Evolutionary conservation across 805 yeast genomes (phyloP).

Genomic region (Sporopachydermia quercuum): DNA sequence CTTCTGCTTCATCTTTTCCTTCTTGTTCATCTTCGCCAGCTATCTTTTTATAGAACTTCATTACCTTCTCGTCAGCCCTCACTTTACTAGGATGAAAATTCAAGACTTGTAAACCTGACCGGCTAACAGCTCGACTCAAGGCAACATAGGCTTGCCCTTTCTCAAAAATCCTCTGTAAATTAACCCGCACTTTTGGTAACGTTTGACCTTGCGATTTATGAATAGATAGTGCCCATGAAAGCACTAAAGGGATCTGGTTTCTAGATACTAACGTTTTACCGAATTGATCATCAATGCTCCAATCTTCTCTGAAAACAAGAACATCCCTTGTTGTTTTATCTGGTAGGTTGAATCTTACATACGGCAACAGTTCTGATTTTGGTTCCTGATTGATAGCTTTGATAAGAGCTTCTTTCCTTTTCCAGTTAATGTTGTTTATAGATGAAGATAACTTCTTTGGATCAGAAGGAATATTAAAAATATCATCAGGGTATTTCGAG

Average conservation of each 20-base stretch:
- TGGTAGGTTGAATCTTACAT: constrained; percentile 60
- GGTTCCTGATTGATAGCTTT: neutral
- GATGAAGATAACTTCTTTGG: neutral
- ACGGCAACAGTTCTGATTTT: constrained; percentile 31
- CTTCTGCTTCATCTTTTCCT: constrained; percentile 8
- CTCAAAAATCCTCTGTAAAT: constrained; percentile 64
- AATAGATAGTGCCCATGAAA: constrained; percentile 95
- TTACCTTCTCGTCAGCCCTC: constrained; percentile 55
- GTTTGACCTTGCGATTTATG: constrained; percentile 97
- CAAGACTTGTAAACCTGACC: constrained; percentile 70
- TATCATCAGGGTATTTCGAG: constrained; percentile 11
- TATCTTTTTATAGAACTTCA: constrained; percentile 46
- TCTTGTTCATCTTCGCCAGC: constrained; percentile 15
- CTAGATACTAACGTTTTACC: constrained; percentile 57
- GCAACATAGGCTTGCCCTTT: constrained; percentile 96
- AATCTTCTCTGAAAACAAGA: constrained; percentile 65
- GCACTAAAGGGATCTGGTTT: constrained; percentile 68
- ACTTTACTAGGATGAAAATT: constrained; percentile 56
- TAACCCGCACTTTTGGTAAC: constrained; percentile 59
- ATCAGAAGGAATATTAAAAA: constrained; percentile 8
- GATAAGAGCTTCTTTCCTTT: neutral
- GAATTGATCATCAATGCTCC: constrained; percentile 65
- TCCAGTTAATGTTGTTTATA: neutral
- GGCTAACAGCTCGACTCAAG: constrained; percentile 71
- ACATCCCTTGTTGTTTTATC: constrained; percentile 66